Base-by-base conservation (phyloP, 2,329 filamentous ascomycete species). In the Ascochyta viciae-villosae region DNA sequence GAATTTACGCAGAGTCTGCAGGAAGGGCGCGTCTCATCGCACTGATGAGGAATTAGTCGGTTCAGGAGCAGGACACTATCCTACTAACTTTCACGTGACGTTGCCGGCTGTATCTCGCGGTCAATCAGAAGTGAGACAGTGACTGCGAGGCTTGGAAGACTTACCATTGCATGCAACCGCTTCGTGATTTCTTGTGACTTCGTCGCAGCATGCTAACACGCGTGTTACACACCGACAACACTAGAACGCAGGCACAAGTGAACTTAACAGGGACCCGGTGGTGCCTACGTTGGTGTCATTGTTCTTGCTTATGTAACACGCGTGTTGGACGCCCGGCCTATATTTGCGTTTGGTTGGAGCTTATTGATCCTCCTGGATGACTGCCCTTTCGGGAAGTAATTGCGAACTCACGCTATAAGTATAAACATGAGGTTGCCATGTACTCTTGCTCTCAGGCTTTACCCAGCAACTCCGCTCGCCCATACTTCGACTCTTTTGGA, bases 171-270 rank as follows among this genome's bases (percentile, higher is more conserved):
- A 54, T 23, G 33, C 64, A 68, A 6, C 61, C 62, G 3, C 54
- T 54, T 13, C 51, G 46, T 10, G 64, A 68, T 41, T 68, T 68
- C 49, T 57, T 63, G 50, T 68, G 66, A 37, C 63, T 67, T 6
- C 64, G 57, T 6, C 65, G 60, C 44, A 64, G 57, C 65, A 67
- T 67, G 12, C 29, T 40, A 48, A 61, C 43, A 59, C 59, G 56
- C 58, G 57, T 62, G 47, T 60, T 55, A 53, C 47, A 58, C 58
- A 39, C 15, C 22, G 6, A 12, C 8, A 15, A 16, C 6, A 16
- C n/a, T 12, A 12, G 12, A 16, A 35, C 15, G 33, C 13, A n/a
- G n/a, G 6, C 6, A 35, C 13, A 6, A 16, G 33, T n/a, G 15
- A 16, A n/a, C 6, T 35, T 12, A 35, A 12, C 33, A 16, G 13